Conservation (phyloP, 23 red algal species). For the Gracilaria caudata region DNA sequence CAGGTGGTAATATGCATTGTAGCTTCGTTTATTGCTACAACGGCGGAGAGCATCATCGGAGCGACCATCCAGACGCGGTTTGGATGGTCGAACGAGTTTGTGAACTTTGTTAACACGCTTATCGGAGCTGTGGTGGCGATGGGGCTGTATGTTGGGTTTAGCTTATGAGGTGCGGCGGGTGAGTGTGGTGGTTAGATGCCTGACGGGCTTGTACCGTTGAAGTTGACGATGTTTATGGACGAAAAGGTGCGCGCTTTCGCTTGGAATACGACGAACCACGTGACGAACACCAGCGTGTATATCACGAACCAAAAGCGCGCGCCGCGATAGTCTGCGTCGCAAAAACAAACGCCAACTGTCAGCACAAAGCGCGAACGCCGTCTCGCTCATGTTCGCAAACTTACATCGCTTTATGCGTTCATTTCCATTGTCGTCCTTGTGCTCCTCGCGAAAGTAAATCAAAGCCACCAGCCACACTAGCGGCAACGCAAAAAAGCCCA, state of each 20-base stretch:
- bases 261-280: conserved; percentile 63
- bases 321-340: conserved; percentile 29
- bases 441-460: conserved; percentile 57
- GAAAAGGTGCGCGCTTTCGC: conserved; percentile 3
- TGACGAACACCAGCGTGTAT: conserved; percentile 49
- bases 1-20: conserved; percentile 41
- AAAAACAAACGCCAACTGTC: background rate
- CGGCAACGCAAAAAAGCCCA: conserved; percentile 60
- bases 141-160: conserved; percentile 29
- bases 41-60: conserved; percentile 82
- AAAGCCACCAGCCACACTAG: conserved; percentile 53
- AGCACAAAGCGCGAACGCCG: background rate
- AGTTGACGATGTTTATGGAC: conserved; percentile 42
- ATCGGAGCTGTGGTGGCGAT: conserved; percentile 76
- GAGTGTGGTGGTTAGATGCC: conserved; percentile 36
- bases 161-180: conserved; percentile 1
- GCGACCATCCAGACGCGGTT: conserved; percentile 70
- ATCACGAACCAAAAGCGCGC: conserved; percentile 52
- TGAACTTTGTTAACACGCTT: conserved; percentile 94
- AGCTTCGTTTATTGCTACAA: conserved; percentile 78
- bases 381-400: too few relatives aligned
- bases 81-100: conserved; percentile 83
- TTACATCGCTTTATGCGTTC: conserved; percentile 63
- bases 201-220: conserved; percentile 40
- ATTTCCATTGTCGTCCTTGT: conserved; percentile 45